Evolutionary conservation across 495 filamentous ascomycete genomes (phyloP), one percentile per base, ranked within the genome.

Genomic region (Penicillium dipodomyicola): DNA sequence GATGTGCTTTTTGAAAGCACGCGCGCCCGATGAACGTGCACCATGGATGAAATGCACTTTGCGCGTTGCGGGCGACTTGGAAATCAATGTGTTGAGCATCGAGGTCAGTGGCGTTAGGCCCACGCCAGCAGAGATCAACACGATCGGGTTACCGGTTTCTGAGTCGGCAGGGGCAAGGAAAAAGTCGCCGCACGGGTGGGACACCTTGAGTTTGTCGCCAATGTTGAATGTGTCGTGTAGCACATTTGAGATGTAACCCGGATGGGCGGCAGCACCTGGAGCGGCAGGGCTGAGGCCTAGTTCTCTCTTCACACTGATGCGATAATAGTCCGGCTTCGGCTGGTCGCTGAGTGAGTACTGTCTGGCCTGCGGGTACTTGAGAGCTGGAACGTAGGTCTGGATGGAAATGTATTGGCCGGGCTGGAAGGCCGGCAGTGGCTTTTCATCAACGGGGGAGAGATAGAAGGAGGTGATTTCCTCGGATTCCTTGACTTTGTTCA

Each of bases 381-480:
- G 75, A 23, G 80, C 73, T 0, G 83, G 83, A 0, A 87, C 79
- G 56, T 76, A 69, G 10, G 84, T 64, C 52, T 80, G 79, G 42
- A 91, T 67, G 29, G 82, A 84, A 62, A 89, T 79, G 67, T 88
- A 91, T 65, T 90, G 87, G 50, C 88, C 87, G 0, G 87, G 87
- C 40, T 77, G 68, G 75, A 79, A 90, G 2, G 58, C 29, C 2
- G 87, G 87, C 27, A 90, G 74, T 25, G 76, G 70, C 57, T 78
- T 69, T 49, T 75, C 80, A 56, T 90, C 87, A 56, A 83, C 77
- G 1, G 88, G 87, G 42, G 78, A 72, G 19, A 90, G 82, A 67
- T 90, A 87, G 75, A 90, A 88, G 20, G 84, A 87, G 50, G 79
- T 85, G 65, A 90, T 86, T 60, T 85, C 83, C 3, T 80, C 78